Percentiles rank a stretch among this genome's conserved stretches.
phyloP scores from a whole-genome alignment of 306 rosid species.

The Lupinus albus region DNA sequence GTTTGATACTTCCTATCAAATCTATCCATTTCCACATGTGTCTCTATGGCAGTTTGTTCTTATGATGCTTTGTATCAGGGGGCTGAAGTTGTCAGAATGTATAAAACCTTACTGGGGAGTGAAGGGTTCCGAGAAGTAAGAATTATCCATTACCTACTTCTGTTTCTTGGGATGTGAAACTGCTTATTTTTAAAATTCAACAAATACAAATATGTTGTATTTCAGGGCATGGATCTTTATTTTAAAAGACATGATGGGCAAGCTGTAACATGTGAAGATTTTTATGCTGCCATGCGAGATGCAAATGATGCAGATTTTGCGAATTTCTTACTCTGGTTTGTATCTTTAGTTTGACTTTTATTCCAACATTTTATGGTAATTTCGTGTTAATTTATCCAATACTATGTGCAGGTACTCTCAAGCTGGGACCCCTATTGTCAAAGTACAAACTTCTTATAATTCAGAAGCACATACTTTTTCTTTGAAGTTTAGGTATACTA shows the following conservation, averaged over 20 bases:
- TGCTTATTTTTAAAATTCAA: conserved; percentile 29
- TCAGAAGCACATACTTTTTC: conserved; percentile 72
- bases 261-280: conserved; percentile 99
- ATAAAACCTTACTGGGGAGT: conserved; percentile 91
- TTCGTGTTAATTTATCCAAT: conserved; percentile 32
- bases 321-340: conserved; percentile 79
- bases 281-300: conserved; percentile 92
- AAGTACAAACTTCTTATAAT: conserved; percentile 74
- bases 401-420: conserved; percentile 89
- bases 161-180: conserved; percentile 28
- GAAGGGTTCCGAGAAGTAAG: conserved; percentile 91
- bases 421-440: conserved; percentile 92
- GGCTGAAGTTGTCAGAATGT: conserved; percentile 99
- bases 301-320: conserved; percentile 94
- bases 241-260: conserved; percentile 96
- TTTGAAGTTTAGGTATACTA: conserved; percentile 73
- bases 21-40: conserved; percentile 37
- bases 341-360: conserved; percentile 23
- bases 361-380: conserved; percentile 25
- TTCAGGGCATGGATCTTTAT: conserved; percentile 99
- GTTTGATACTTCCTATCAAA: conserved; percentile 51
- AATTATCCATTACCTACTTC: conserved; percentile 31
- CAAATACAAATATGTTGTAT: conserved; percentile 29
- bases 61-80: conserved; percentile 65
- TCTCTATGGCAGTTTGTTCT: conserved; percentile 40